phyloP scores from a whole-genome alignment of 2,329 filamentous ascomycete species.

The Microsporum audouinii region DNA sequence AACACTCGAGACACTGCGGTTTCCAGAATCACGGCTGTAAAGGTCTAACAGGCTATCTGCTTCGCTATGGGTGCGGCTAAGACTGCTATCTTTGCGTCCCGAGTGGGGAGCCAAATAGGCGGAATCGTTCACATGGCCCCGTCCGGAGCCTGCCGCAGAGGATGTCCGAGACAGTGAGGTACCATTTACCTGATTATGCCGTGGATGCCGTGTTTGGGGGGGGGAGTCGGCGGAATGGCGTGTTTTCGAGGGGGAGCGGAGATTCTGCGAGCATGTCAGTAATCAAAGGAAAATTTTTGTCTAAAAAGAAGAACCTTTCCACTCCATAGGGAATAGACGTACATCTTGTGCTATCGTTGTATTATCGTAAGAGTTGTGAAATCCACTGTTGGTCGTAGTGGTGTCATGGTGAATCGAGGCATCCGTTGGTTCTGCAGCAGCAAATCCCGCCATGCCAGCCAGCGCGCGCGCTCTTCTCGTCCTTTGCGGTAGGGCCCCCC shows the following conservation, averaged over 20 bases:
- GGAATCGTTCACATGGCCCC: conserved; percentile 22
- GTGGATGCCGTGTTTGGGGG: conserved; percentile 7
- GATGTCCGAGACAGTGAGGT: conserved; percentile 26
- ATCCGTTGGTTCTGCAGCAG: conserved; percentile 30
- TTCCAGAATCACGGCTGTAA: conserved; percentile 23
- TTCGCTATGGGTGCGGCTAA: conserved; percentile 30
- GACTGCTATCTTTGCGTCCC: conserved; percentile 25
- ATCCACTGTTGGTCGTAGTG: background rate
- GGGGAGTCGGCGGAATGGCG: conserved; percentile 31
- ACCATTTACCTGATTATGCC: conserved; percentile 12
- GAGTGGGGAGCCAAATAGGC: conserved; percentile 19
- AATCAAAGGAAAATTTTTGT: background rate
- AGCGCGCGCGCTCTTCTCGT: conserved; percentile 3
- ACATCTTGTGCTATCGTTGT: background rate
- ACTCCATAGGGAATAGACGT: background rate
- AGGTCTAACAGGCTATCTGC: conserved; percentile 28
- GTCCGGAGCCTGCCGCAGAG: conserved; percentile 24
- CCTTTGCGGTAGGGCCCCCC: background rate
- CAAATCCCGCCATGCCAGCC: conserved; percentile 32
- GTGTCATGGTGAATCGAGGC: conserved; percentile 14
- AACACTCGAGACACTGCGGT: conserved; percentile 17
- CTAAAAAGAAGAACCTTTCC: background rate
- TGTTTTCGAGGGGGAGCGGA: conserved; percentile 16
- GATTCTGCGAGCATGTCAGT: background rate
- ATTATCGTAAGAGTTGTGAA: background rate